Evolutionary conservation across 805 yeast genomes (phyloP).

Genomic region (Schwanniomyces sp.): DNA sequence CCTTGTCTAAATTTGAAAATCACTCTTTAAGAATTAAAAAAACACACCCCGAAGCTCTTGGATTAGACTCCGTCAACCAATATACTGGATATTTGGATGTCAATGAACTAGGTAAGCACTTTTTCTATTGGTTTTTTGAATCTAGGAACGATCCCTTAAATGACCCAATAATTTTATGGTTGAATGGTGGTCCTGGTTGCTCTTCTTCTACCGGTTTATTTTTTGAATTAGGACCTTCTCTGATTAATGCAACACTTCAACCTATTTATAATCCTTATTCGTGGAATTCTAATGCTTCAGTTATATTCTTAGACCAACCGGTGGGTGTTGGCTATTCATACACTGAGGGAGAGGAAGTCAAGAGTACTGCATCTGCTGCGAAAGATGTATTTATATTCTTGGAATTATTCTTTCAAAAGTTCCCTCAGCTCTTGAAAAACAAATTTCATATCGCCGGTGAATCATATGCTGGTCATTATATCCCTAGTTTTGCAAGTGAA

Average conservation of each 20-base stretch:
- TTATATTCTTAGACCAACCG: slow-evolving; percentile 92
- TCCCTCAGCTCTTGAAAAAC: slow-evolving; percentile 62
- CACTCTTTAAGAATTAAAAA: slow-evolving; percentile 31
- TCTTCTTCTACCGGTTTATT: slow-evolving; percentile 87
- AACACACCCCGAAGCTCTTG: slow-evolving; percentile 33
- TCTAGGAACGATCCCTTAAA: slow-evolving; percentile 81
- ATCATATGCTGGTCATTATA: slow-evolving; percentile 91
- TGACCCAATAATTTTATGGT: slow-evolving; percentile 89
- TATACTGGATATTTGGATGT: slow-evolving; percentile 42
- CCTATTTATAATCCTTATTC: slow-evolving; percentile 81
- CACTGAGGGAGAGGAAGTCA: slow-evolving; percentile 58
- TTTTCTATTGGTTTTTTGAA: slow-evolving; percentile 93
- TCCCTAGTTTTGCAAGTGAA: slow-evolving; percentile 85
- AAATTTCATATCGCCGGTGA: slow-evolving; percentile 91
- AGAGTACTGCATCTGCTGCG: slow-evolving; percentile 79
- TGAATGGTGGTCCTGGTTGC: slow-evolving; percentile 97
- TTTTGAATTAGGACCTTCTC: slow-evolving; percentile 89
- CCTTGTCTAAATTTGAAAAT: slow-evolving; percentile 20
- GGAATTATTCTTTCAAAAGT: slow-evolving; percentile 77
- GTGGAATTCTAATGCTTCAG: slow-evolving; percentile 90
- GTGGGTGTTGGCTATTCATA: slow-evolving; percentile 90
- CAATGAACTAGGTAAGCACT: slow-evolving; percentile 56
- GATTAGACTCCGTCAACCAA: slow-evolving; percentile 37
- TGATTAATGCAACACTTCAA: slow-evolving; percentile 61
- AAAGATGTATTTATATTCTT: slow-evolving; percentile 84